Conservation (phyloP, 2,329 filamentous ascomycete species). For the Pezicula radicicola region DNA sequence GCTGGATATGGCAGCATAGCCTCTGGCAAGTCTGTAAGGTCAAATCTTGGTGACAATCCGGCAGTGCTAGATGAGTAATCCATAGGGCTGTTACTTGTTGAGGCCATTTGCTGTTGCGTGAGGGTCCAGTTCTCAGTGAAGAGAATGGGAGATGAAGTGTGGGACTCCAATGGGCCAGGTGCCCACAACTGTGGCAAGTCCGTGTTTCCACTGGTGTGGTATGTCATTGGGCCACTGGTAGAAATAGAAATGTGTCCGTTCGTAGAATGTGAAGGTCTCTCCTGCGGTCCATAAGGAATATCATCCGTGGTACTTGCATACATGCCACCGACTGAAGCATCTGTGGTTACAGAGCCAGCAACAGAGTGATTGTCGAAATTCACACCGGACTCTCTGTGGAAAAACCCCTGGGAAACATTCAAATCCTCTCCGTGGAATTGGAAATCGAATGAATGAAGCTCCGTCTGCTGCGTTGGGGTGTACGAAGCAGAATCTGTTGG, state of each 20-base stretch:
- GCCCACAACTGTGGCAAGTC: conserved; percentile 24
- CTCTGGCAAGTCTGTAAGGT: conserved; percentile 2
- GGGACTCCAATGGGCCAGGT: conserved; percentile 21
- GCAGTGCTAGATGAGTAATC: conserved; percentile 17
- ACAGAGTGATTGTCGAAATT: conserved; percentile 13
- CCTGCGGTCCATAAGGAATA: conserved; percentile 11
- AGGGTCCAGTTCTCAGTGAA: conserved; percentile 23
- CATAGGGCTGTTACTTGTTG: conserved; percentile 22
- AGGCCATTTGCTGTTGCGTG: conserved; percentile 16
- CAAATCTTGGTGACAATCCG: background rate
- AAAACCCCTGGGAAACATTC: conserved; percentile 14
- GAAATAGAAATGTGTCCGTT: conserved; percentile 16
- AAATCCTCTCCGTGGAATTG: conserved; percentile 24
- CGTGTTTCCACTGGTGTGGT: conserved; percentile 13
- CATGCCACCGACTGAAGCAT: conserved; percentile 14
- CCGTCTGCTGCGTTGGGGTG: conserved; percentile 24
- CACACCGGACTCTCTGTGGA: conserved; percentile 19
- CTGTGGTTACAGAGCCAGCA: conserved; percentile 17
- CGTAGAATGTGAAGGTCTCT: conserved; percentile 13
- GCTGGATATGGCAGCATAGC: conserved; percentile 24
- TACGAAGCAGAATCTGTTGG: conserved; percentile 23
- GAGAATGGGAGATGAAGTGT: conserved; percentile 22
- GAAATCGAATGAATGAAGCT: conserved; percentile 25
- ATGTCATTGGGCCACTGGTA: conserved; percentile 18
- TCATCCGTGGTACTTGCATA: conserved; percentile 20